Evolutionary conservation across 108 stramenopile species (phyloP), one percentile per base, ranked within the genome.

Genomic region (Skeletonema grethae): DNA sequence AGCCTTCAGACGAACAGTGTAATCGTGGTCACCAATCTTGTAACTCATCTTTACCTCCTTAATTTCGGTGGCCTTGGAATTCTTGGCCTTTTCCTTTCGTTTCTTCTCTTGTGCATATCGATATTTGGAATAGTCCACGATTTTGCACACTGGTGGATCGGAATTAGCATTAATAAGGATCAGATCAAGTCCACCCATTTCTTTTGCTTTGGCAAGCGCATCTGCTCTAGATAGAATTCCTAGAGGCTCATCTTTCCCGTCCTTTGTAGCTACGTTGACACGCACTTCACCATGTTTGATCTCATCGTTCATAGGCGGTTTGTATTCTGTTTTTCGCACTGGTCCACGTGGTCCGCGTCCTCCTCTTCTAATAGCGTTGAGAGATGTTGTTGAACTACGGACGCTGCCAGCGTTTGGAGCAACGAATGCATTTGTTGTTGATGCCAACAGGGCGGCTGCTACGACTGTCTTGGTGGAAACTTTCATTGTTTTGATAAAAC

Each of bases 11-110:
- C 98, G 84, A 1, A 97, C 97, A 50, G 84, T 86, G 73, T 96
- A 98, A 69, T 98, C 98, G 71, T 96, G 96, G 18, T 89, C 87
- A 61, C 96, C 97, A 70, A 98, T 97, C 82, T 96, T 97, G 88
- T 96, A 96, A 20, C 85, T 87, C 95, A 98, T 95, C 74, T 97
- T 98, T 20, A 98, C 91, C 77, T 98, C 97, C 84, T 98, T 98
- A 30, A 97, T 63, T 82, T 97, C 97, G 16, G 87, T 91, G 8
- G 90, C 85, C 86, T 98, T 98, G 61, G 87, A 82, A 85, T 97
- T 97, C 85, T 97, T 97, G 70, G 87, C 87, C 69, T 90, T 73
- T 61, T 97, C 98, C 86, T 98, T 98, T 15, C 93, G 88, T 73
- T 93, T 90, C 88, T 97, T 97, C 73, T 97, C 95, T 69, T 75